These are phyloP conservation scores for Sindora glabra DNA, from an alignment of 306 rosid species.

Conservation along the genomic window DNA sequence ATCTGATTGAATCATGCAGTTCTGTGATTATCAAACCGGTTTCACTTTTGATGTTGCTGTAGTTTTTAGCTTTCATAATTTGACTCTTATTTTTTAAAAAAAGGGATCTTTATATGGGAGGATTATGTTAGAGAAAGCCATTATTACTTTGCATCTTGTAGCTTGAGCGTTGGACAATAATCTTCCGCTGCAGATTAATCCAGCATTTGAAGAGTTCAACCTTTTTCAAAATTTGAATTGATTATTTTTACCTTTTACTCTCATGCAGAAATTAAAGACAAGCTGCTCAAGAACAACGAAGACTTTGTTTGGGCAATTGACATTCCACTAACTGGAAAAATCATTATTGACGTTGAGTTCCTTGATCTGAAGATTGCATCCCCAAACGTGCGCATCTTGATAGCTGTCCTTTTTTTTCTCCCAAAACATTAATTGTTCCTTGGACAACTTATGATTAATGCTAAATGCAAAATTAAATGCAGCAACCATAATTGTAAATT, in stretches of 20 bases:
- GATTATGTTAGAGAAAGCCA: neutral
- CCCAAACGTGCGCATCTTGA: conserved; percentile 33
- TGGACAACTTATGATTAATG: too few relatives aligned
- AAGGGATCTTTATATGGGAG: neutral
- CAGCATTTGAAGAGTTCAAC: neutral
- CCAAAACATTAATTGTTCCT: too few relatives aligned
- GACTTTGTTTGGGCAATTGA: conserved; percentile 93
- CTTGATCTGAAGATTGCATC: conserved; percentile 80
- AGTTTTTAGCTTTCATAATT: neutral
- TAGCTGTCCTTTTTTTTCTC: too few relatives aligned
- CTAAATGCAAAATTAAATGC: too few relatives aligned
- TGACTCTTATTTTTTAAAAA: neutral
- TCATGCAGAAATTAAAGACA: conserved; percentile 67
- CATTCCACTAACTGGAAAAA: conserved; percentile 88
- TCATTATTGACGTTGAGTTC: conserved; percentile 91
- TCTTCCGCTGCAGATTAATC: neutral
- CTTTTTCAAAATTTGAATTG: neutral
- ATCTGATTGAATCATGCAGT: too few relatives aligned
- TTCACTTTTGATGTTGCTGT: neutral
- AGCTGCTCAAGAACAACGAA: conserved; percentile 64
- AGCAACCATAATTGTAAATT: too few relatives aligned
- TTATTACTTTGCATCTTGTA: neutral
- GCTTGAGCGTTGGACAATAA: neutral
- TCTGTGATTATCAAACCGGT: too few relatives aligned
- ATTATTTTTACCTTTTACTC: neutral